Evolutionary conservation across 1,284 basidiomycete species (phyloP).

Genomic region (Afroboletus lepidellus): DNA sequence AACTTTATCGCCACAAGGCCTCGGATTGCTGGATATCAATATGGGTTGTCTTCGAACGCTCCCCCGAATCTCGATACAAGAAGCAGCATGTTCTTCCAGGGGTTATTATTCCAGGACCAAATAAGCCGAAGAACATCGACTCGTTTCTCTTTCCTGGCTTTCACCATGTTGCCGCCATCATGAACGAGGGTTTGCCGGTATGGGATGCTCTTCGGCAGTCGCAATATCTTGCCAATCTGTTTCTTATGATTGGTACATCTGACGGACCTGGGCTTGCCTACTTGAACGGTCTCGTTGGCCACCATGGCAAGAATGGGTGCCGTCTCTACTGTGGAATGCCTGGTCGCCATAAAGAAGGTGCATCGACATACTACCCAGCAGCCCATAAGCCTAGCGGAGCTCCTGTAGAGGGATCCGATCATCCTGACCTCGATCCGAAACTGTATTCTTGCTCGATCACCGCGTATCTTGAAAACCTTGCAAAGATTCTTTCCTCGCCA

Average conservation of each 20-base stretch:
- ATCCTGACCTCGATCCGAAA: background rate
- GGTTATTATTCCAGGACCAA: constrained; percentile 3
- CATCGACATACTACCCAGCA: too few species aligned
- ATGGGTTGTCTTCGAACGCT: constrained; percentile 1
- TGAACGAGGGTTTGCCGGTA: background rate
- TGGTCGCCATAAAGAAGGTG: too few species aligned
- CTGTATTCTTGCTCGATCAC: background rate
- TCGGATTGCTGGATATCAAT: constrained; percentile 1
- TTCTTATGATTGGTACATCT: background rate
- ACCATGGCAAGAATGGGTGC: background rate
- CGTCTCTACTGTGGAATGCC: too few species aligned
- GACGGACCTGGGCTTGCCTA: background rate
- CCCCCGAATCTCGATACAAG: constrained; percentile 1
- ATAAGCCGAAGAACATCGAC: constrained; percentile 5
- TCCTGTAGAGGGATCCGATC: too few species aligned
- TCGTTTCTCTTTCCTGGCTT: background rate
- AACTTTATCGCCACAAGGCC: constrained; percentile 1
- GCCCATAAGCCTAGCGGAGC: too few species aligned
- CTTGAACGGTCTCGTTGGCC: background rate
- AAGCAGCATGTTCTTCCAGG: constrained; percentile 6
- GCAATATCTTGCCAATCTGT: background rate
- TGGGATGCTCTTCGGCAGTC: background rate
- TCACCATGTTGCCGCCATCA: constrained; percentile 2
- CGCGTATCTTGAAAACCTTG: background rate
- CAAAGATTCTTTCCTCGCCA: background rate